Conservation (phyloP, 306 rosid species). For the Citrullus colocynthis region DNA sequence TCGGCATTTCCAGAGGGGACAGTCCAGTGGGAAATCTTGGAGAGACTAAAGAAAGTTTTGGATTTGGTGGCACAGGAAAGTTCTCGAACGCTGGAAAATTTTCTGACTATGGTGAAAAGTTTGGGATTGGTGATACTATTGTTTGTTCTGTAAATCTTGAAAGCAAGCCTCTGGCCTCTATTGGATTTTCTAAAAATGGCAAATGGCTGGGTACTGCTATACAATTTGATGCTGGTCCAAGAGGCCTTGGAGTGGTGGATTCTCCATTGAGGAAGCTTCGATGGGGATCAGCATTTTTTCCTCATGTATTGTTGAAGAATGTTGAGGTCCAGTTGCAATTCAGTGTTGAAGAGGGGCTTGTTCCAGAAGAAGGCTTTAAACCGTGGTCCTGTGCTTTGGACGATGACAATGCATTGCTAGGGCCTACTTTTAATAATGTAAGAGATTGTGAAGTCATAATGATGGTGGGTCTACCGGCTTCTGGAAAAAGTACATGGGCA, state of each 20-base stretch:
- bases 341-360: conserved; percentile 44
- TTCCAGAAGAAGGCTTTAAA: conserved; percentile 28
- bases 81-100: conserved; percentile 24
- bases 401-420: conserved; percentile 25
- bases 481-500: conserved; percentile 62
- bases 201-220: conserved; percentile 31
- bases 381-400: conserved; percentile 38
- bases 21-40: conserved; percentile 37
- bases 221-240: conserved; percentile 24
- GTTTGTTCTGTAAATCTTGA: conserved; percentile 43
- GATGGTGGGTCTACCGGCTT: conserved; percentile 54
- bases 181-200: conserved; percentile 52
- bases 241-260: conserved; percentile 25
- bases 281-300: conserved; percentile 34
- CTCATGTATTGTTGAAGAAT: conserved; percentile 48
- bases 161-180: conserved; percentile 29
- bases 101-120: conserved; percentile 33
- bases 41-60: conserved; percentile 35
- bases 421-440: conserved; percentile 23
- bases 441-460: conserved; percentile 42
- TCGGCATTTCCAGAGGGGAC: conserved; percentile 44
- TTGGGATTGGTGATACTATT: conserved; percentile 42
- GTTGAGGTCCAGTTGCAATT: conserved; percentile 42
- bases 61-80: conserved; percentile 40
- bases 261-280: conserved; percentile 8